Percentiles rank a stretch among this genome's conserved stretches.
phyloP scores from a whole-genome alignment of 352 stramenopile genomes.

The Phytophthora boehmeriae region DNA sequence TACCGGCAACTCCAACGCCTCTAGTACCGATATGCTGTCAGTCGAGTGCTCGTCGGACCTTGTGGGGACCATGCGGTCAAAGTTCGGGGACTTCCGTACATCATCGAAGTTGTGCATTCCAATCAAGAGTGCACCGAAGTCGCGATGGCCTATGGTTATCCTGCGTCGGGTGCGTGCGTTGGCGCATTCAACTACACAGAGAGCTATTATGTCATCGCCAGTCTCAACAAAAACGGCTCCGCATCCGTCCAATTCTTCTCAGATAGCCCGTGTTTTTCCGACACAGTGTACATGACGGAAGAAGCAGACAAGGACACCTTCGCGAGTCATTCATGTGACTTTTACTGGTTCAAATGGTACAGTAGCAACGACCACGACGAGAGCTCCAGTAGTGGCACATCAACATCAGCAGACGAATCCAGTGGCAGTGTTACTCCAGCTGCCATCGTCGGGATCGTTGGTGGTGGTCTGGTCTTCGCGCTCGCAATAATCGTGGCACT shows the following conservation, averaged over 20 bases:
- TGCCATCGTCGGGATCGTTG: conserved; percentile 1
- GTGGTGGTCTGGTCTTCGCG: not conserved
- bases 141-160: conserved; percentile 12
- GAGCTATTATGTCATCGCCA: conserved; percentile 24
- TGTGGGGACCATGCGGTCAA: conserved; percentile 12
- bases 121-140: conserved; percentile 13
- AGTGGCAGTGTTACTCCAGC: not conserved
- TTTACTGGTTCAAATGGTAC: conserved; percentile 25
- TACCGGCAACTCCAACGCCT: not conserved
- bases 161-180: conserved; percentile 11
- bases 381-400: not conserved
- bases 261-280: conserved; percentile 17
- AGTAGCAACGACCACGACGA: conserved; percentile 18
- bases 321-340: conserved; percentile 13
- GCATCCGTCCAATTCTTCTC: conserved; percentile 13
- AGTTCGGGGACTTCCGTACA: conserved; percentile 20
- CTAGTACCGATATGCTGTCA: conserved; percentile 15
- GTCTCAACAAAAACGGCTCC: conserved; percentile 19
- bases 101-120: conserved; percentile 18
- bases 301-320: conserved; percentile 13
- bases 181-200: conserved; percentile 12
- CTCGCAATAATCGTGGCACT: not conserved
- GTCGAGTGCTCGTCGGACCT: conserved; percentile 14
- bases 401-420: not conserved
- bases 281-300: conserved; percentile 7